A percentile compares a stretch with the other conserved stretches of the same genome.
These are phyloP conservation scores for Beauveria pseudobassiana DNA, from an alignment of 2,329 filamentous ascomycete species.

Conservation along the genomic window DNA sequence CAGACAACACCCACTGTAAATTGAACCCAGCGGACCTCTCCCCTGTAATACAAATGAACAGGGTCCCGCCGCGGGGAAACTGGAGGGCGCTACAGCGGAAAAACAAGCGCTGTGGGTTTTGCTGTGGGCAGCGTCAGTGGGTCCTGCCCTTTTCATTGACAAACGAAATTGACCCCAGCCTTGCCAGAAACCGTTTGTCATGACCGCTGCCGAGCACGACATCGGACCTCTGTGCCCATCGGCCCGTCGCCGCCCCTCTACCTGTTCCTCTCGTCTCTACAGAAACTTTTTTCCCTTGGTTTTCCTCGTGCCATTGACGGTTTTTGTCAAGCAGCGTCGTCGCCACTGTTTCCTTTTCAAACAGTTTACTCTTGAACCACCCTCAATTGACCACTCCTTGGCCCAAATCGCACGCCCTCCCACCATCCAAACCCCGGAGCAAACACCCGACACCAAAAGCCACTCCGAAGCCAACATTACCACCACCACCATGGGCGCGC, in stretches of 20 bases:
- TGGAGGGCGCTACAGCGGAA: not conserved
- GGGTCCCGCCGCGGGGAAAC: too few species aligned
- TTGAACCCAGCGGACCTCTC: too few species aligned
- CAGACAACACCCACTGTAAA: too few species aligned
- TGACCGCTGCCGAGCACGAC: conserved; percentile 15
- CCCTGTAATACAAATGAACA: too few species aligned
- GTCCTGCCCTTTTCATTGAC: not conserved
- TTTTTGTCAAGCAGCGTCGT: too few species aligned
- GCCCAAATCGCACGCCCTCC: not conserved
- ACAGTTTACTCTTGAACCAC: too few species aligned
- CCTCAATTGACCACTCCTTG: too few species aligned
- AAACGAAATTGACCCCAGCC: conserved; percentile 8
- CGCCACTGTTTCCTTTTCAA: too few species aligned
- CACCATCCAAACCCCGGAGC: not conserved
- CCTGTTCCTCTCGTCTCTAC: too few species aligned
- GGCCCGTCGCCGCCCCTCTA: conserved; percentile 14
- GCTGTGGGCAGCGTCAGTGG: too few species aligned
- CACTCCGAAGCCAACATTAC: not conserved
- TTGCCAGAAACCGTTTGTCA: conserved; percentile 10
- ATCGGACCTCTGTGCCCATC: conserved; percentile 15
- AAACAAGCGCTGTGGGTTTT: not conserved
- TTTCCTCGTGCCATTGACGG: not conserved
- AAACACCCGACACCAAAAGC: not conserved
- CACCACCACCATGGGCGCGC: conserved; percentile 28
- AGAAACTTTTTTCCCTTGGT: not conserved